These are phyloP conservation scores for Hamigera avellanea DNA, from an alignment of 495 filamentous ascomycete species.

Conservation along the genomic window DNA sequence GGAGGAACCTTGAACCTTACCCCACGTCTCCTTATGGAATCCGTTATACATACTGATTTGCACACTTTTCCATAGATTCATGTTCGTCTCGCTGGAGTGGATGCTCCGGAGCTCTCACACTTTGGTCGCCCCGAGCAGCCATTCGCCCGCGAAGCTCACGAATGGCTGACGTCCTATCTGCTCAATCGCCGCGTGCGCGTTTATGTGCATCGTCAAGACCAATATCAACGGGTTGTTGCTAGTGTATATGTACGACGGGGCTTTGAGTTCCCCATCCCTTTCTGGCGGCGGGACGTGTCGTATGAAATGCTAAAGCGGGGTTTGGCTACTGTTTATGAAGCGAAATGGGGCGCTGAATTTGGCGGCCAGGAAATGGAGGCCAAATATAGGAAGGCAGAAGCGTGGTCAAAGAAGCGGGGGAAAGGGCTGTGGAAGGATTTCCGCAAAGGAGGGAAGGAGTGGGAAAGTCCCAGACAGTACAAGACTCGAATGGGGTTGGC, in stretches of 20 bases:
- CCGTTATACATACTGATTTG: not conserved
- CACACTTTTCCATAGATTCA: conserved; percentile 40
- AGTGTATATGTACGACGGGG: conserved; percentile 65
- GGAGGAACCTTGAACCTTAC: no score
- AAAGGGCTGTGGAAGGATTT: conserved; percentile 72
- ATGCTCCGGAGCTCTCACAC: conserved; percentile 87
- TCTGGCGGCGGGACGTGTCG: conserved; percentile 67
- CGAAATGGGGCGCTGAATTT: conserved; percentile 78
- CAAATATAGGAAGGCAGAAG: conserved; percentile 62
- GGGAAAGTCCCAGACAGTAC: conserved; percentile 76
- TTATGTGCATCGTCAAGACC: conserved; percentile 71
- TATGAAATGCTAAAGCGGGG: conserved; percentile 78
- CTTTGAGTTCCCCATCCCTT: conserved; percentile 38
- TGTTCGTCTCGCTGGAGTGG: conserved; percentile 79
- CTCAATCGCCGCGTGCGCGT: conserved; percentile 62
- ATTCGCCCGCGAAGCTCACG: conserved; percentile 62
- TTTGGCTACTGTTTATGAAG: conserved; percentile 84
- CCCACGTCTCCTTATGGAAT: no score
- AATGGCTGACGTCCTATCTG: conserved; percentile 68
- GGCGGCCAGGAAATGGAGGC: conserved; percentile 51
- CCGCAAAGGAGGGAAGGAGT: conserved; percentile 15
- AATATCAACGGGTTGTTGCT: conserved; percentile 84
- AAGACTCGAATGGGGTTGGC: conserved; percentile 52
- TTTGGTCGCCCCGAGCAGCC: conserved; percentile 86
- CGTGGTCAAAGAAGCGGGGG: conserved; percentile 51